Percentiles rank a stretch among this genome's conserved stretches.
Evolutionary conservation across 2,329 filamentous ascomycete genomes (phyloP).

Genomic region (Colletotrichum filicis): DNA sequence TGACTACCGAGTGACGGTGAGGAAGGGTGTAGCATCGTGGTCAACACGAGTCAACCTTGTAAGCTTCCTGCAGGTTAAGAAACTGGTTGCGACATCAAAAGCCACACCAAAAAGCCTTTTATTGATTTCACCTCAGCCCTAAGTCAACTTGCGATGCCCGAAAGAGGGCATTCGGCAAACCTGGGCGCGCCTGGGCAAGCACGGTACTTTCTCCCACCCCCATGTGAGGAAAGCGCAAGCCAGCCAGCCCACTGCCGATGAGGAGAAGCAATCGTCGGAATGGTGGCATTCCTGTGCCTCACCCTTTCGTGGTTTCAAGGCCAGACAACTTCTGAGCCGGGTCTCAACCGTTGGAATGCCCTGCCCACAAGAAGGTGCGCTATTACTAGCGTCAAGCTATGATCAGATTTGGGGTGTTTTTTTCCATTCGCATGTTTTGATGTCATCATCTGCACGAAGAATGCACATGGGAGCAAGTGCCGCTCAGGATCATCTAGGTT

Average conservation of each 20-base stretch:
- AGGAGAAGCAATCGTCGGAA: neutral
- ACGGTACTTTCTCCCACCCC: slow-evolving; percentile 4
- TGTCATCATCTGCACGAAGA: neutral
- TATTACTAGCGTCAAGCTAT: slow-evolving; percentile 15
- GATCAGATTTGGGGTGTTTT: neutral
- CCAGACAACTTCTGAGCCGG: neutral
- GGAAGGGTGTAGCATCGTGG: neutral
- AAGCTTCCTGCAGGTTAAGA: slow-evolving; percentile 7
- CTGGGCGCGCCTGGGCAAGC: neutral
- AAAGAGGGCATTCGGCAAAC: neutral
- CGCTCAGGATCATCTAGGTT: neutral
- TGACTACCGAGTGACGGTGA: neutral
- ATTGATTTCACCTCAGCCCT: slow-evolving; percentile 30
- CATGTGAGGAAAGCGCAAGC: neutral
- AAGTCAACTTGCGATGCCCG: slow-evolving; percentile 23
- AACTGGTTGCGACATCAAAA: neutral
- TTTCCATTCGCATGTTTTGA: neutral
- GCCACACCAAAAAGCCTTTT: neutral
- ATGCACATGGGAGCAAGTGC: neutral
- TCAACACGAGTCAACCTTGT: slow-evolving; percentile 5
- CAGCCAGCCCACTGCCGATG: neutral
- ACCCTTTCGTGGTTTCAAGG: neutral
- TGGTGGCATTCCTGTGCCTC: slow-evolving; percentile 2
- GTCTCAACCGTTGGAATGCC: slow-evolving; percentile 21
- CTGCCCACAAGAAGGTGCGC: neutral